phyloP scores from a whole-genome alignment of 164 flowering plant species.

The Chimonanthus salicifolius region DNA sequence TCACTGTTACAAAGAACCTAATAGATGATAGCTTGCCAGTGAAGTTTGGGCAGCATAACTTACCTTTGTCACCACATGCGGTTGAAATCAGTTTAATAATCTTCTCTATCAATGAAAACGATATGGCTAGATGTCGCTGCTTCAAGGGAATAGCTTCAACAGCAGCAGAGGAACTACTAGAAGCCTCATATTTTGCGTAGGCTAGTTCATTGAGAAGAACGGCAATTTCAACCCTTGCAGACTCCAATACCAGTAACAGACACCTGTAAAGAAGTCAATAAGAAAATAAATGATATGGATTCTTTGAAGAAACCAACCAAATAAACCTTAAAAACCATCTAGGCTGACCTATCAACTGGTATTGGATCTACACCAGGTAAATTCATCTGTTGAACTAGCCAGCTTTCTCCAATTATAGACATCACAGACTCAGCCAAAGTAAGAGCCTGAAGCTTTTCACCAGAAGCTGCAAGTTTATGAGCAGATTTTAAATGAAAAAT shows the following conservation, averaged over 20 bases:
- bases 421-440: slow-evolving; percentile 69
- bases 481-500: background rate
- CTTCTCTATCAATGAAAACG: slow-evolving; percentile 73
- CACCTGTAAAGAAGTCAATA: slow-evolving; percentile 45
- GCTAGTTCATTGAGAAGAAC: slow-evolving; percentile 85
- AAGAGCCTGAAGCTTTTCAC: slow-evolving; percentile 76
- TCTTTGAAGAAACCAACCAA: background rate
- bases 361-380: slow-evolving; percentile 40
- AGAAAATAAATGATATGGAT: background rate
- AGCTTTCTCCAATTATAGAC: slow-evolving; percentile 56
- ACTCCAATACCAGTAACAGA: slow-evolving; percentile 78
- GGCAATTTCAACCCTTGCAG: slow-evolving; percentile 85
- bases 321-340: too few relatives aligned
- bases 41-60: background rate
- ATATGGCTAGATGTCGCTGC: slow-evolving; percentile 52
- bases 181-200: slow-evolving; percentile 73
- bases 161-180: slow-evolving; percentile 37
- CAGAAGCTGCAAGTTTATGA: slow-evolving; percentile 44
- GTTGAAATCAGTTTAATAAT: slow-evolving; percentile 66
- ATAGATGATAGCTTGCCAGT: background rate
- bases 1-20: background rate
- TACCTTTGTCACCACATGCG: slow-evolving; percentile 52
- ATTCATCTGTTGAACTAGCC: slow-evolving; percentile 55
- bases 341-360: slow-evolving; percentile 65
- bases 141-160: slow-evolving; percentile 39